Evolutionary conservation across 805 yeast species (phyloP).

Genomic region (Dipodascopsis uninucleata): DNA sequence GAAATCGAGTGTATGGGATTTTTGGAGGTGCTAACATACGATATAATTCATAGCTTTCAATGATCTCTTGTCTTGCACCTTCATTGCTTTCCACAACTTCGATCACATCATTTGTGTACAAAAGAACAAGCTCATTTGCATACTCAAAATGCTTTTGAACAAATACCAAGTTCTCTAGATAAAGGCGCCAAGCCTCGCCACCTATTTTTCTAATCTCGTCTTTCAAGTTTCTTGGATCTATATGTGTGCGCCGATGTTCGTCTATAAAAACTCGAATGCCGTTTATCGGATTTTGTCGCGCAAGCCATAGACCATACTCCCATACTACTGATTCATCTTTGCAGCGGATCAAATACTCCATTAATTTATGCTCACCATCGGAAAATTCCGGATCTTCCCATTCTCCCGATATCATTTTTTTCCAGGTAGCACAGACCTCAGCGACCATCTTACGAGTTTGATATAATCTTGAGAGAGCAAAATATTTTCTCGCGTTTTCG

Average conservation of each 20-base stretch:
- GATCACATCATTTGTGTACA: slow-evolving; percentile 37
- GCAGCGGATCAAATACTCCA: slow-evolving; percentile 30
- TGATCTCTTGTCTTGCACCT: slow-evolving; percentile 24
- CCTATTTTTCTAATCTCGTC: slow-evolving; percentile 35
- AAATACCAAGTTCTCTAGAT: slow-evolving; percentile 36
- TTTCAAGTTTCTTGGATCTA: slow-evolving; percentile 33
- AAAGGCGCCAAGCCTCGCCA: slow-evolving; percentile 38
- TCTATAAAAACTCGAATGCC: slow-evolving; percentile 38
- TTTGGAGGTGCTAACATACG: slow-evolving; percentile 36
- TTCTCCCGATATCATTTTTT: slow-evolving; percentile 31
- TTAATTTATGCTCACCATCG: slow-evolving; percentile 32
- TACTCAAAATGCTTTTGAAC: slow-evolving; percentile 29
- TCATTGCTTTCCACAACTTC: slow-evolving; percentile 27
- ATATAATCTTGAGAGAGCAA: slow-evolving; percentile 34
- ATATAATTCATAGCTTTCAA: slow-evolving; percentile 30
- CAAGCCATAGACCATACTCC: slow-evolving; percentile 39
- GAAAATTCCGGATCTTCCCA: slow-evolving; percentile 29
- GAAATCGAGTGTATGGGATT: slow-evolving; percentile 32
- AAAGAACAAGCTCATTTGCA: slow-evolving; percentile 35
- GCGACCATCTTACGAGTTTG: slow-evolving; percentile 27
- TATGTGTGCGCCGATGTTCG: slow-evolving; percentile 25
- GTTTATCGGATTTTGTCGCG: slow-evolving; percentile 31
- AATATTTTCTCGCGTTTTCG: slow-evolving; percentile 27
- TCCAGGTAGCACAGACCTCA: slow-evolving; percentile 33
- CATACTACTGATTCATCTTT: slow-evolving; percentile 36